Percentiles rank a stretch among this genome's conserved stretches.
These are phyloP conservation scores for Scheffersomyces stipitis DNA, from an alignment of 805 yeast genomes.

Conservation along the genomic window DNA sequence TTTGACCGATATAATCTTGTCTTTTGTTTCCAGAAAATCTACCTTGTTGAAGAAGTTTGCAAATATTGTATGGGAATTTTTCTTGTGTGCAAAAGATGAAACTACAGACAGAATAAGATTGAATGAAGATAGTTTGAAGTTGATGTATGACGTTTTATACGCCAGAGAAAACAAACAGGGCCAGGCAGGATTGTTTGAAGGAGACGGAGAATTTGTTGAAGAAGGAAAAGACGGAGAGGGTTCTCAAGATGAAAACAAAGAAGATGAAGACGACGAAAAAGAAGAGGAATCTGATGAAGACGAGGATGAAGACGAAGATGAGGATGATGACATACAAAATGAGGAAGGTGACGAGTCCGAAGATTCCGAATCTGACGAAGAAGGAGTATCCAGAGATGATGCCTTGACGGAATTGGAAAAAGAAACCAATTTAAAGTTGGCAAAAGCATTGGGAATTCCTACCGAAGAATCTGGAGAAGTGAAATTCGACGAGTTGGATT, in stretches of 20 bases:
- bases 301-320: slow-evolving; percentile 18
- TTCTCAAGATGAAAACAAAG: slow-evolving; percentile 25
- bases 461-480: slow-evolving; percentile 43
- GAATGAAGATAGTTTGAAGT: slow-evolving; percentile 31
- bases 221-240: slow-evolving; percentile 22
- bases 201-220: slow-evolving; percentile 38
- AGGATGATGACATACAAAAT: slow-evolving; percentile 23
- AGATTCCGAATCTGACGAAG: slow-evolving; percentile 10
- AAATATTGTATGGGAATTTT: slow-evolving; percentile 40
- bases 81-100: slow-evolving; percentile 30
- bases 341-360: slow-evolving; percentile 22
- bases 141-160: slow-evolving; percentile 35
- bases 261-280: slow-evolving; percentile 23
- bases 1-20: slow-evolving; percentile 44
- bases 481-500: slow-evolving; percentile 38
- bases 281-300: slow-evolving; percentile 22
- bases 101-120: slow-evolving; percentile 25
- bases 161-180: slow-evolving; percentile 82
- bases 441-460: slow-evolving; percentile 70
- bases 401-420: slow-evolving; percentile 26
- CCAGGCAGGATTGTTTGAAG: slow-evolving; percentile 71
- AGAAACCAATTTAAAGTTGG: slow-evolving; percentile 61
- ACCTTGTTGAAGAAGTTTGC: slow-evolving; percentile 37
- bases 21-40: slow-evolving; percentile 43
- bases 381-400: slow-evolving; percentile 11